Conservation (phyloP, 257 asterid species). For the Dorcoceras hygrometricum region DNA sequence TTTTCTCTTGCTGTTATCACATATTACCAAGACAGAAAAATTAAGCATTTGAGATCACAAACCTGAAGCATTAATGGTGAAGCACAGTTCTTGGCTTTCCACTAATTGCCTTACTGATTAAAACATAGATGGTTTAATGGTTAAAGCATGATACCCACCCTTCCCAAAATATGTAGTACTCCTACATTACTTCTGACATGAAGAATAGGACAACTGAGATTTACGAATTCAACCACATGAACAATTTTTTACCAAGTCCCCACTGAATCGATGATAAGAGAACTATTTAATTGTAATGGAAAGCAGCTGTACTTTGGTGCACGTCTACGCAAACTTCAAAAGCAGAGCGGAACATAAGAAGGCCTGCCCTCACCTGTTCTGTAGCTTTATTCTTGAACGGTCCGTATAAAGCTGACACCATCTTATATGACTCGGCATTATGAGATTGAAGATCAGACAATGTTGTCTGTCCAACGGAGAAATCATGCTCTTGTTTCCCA, state of each 20-base stretch:
- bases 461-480: conserved; percentile 37
- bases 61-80: background rate
- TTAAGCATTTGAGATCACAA: background rate
- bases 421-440: conserved; percentile 80
- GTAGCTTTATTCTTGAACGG: conserved; percentile 85
- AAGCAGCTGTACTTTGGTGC: background rate
- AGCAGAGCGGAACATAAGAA: conserved; percentile 4
- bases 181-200: background rate
- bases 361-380: conserved; percentile 63
- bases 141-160: background rate
- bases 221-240: background rate
- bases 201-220: background rate
- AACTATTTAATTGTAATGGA: background rate
- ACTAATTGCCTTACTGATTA: background rate
- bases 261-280: background rate
- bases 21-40: background rate
- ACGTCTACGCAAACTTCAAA: background rate
- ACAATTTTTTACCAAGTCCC: background rate
- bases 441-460: conserved; percentile 66
- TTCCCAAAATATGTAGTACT: background rate
- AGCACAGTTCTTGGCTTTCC: background rate
- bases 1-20: background rate
- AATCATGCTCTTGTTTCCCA: conserved; percentile 39
- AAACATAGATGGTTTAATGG: too few relatives aligned
- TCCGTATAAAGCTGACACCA: conserved; percentile 87